Evolutionary conservation across 768 basidiomycete genomes (phyloP).

Genomic region (Infundibulicybe gibba): DNA sequence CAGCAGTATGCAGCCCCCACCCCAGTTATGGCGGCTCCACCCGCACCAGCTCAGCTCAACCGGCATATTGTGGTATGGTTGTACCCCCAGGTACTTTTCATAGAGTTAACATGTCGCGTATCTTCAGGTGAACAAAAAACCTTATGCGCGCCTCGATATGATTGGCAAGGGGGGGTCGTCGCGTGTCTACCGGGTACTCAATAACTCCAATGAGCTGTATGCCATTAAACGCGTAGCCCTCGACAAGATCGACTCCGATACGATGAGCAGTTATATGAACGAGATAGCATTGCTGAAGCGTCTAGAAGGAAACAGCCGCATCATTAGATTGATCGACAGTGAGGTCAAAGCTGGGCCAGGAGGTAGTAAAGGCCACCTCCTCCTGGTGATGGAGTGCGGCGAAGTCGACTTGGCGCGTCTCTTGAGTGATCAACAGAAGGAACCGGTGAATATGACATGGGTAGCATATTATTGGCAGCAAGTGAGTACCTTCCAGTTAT

Average conservation of each 20-base stretch:
- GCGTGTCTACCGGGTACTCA: constrained; percentile 91
- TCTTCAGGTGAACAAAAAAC: constrained; percentile 70
- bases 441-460: constrained; percentile 90
- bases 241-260: constrained; percentile 85
- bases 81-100: constrained; percentile 3
- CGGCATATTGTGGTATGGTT: constrained; percentile 38
- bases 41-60: constrained; percentile 28
- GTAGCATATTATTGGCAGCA: constrained; percentile 97
- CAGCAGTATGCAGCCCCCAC: constrained; percentile 28
- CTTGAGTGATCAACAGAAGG: constrained; percentile 79
- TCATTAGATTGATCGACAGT: constrained; percentile 88
- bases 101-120: neutral
- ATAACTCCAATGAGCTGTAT: constrained; percentile 67
- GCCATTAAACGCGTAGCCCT: constrained; percentile 92
- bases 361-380: constrained; percentile 68
- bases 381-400: constrained; percentile 96
- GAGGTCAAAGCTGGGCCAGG: constrained; percentile 75
- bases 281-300: constrained; percentile 92
- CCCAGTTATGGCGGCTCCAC: constrained; percentile 21
- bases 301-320: constrained; percentile 89
- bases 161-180: constrained; percentile 95
- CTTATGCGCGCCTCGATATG: constrained; percentile 82
- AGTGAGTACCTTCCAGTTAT: constrained; percentile 37
- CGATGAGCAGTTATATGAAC: constrained; percentile 91
- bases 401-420: constrained; percentile 89